Conservation (phyloP, 352 stramenopile species). For the Pythium brassicae region DNA sequence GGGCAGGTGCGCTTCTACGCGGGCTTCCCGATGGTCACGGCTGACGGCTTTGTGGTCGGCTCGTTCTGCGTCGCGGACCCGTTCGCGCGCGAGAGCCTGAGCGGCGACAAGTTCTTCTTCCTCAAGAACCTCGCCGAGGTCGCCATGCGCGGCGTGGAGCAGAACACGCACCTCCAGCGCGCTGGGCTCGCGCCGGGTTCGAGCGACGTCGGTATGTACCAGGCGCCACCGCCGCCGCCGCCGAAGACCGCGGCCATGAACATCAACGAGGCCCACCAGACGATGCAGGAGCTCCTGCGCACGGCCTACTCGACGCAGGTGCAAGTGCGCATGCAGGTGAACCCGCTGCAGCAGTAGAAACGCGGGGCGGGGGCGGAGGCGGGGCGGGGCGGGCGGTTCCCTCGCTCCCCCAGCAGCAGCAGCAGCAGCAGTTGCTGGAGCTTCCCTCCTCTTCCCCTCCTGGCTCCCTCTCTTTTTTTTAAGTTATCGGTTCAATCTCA, state of each 20-base stretch:
- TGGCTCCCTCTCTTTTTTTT: constrained; percentile 11
- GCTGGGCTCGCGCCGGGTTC: constrained; percentile 9
- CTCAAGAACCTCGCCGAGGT: constrained; percentile 81
- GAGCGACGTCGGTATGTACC: constrained; percentile 22
- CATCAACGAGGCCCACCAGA: constrained; percentile 53
- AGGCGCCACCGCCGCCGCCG: constrained; percentile 29
- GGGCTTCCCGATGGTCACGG: constrained; percentile 69
- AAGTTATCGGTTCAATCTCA: constrained; percentile 32
- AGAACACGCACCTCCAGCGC: constrained; percentile 63
- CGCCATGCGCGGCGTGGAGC: constrained; percentile 69
- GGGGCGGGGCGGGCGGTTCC: too few species aligned
- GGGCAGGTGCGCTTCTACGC: constrained; percentile 81
- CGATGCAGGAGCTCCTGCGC: constrained; percentile 81
- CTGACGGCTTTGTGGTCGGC: constrained; percentile 59
- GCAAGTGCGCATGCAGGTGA: constrained; percentile 80
- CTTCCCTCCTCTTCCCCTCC: background rate
- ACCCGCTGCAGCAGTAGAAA: constrained; percentile 34
- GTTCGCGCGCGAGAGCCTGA: constrained; percentile 69
- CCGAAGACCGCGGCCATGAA: constrained; percentile 39
- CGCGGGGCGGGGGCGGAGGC: too few species aligned
- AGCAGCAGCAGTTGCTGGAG: too few species aligned
- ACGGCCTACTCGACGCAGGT: constrained; percentile 82
- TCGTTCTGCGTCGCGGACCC: constrained; percentile 75
- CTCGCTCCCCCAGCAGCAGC: too few species aligned
- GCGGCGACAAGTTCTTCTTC: constrained; percentile 78